Conservation (phyloP, 2,329 filamentous ascomycete genomes). For the Clarireedia monteithiana region DNA sequence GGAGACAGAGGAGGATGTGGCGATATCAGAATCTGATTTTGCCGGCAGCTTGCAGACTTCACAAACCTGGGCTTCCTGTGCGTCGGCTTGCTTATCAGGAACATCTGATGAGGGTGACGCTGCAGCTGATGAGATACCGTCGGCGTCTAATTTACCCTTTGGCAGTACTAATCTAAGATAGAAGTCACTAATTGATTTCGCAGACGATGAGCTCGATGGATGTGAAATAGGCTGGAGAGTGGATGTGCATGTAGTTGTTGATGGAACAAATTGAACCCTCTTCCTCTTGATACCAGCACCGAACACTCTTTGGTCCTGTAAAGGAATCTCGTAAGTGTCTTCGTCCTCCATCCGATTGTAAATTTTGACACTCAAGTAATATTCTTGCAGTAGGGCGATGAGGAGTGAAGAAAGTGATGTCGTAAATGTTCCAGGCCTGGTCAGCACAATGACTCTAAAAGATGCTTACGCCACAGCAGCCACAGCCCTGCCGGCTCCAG, state of each 20-base stretch:
- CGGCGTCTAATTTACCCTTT: slow-evolving; percentile 4
- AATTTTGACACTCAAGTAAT: neutral
- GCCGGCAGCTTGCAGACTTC: slow-evolving; percentile 52
- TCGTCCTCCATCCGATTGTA: slow-evolving; percentile 32
- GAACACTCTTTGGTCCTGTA: slow-evolving; percentile 52
- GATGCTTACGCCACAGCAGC: slow-evolving; percentile 4
- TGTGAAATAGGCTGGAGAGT: slow-evolving; percentile 24
- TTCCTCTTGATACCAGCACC: slow-evolving; percentile 56
- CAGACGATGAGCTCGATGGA: slow-evolving; percentile 14
- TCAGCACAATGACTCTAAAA: neutral
- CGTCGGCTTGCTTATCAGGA: neutral
- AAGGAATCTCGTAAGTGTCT: slow-evolving; percentile 49
- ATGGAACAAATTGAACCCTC: slow-evolving; percentile 48
- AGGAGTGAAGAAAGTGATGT: too few relatives aligned
- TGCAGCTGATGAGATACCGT: neutral
- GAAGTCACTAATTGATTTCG: slow-evolving; percentile 37
- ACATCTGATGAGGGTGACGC: neutral
- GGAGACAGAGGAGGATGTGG: neutral
- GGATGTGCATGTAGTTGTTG: slow-evolving; percentile 20
- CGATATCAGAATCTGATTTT: neutral
- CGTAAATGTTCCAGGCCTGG: neutral
- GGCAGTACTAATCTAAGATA: slow-evolving; percentile 60
- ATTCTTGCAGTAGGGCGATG: too few relatives aligned
- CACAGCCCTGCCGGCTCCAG: neutral
- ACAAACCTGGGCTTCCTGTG: slow-evolving; percentile 33